Base-by-base conservation (phyloP, 495 filamentous ascomycete genomes). In the Annulohypoxylon nitens region DNA sequence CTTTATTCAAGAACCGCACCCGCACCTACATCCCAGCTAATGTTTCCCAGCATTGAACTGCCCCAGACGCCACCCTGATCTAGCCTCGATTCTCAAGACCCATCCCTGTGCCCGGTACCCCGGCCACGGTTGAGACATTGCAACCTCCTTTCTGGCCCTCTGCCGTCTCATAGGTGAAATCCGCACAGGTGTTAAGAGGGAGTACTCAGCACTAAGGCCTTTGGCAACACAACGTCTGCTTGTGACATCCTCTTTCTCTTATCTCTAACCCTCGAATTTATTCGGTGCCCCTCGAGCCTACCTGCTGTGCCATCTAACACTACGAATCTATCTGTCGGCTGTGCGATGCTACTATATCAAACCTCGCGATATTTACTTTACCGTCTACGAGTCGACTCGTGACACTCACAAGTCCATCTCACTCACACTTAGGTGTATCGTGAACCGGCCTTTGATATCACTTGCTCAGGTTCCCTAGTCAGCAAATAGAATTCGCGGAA, bases 1-100 rank as follows among this genome's bases (percentile, higher is more conserved):
- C 51, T 60, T 71, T 47, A 48, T 30, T 61, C 57, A 37, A 55
- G n/a, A 59, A 36, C 30, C 58, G 23, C 62, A 20, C 26, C 59
- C 54, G 9, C 37, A 54, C 64, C 62, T 54, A 48, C 47, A 33
- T 25, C 58, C 54, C 73, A 66, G 55, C 65, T 76, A 61, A 64
- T 59, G 16, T 69, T 41, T 30, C 47, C 47, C 58, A 70, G 41
- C 61, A 64, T 74, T 72, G 48, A 33, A 53, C 68, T 53, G 67
- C 71, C 69, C 62, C 67, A 64, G 70, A 76, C 70, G 65, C 71
- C 74, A 76, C 61, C 30, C 12, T 67, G 39, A 48, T 72, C 61
- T 57, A 67, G 55, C 61, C 51, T 45, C 51, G 39, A 14, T 33
- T 47, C 58, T 65, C 61, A 68, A 67, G 63, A 25, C 11, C 51